These are phyloP conservation scores for Brassica rapa DNA, from an alignment of 345 rosid species.

Conservation along the genomic window DNA sequence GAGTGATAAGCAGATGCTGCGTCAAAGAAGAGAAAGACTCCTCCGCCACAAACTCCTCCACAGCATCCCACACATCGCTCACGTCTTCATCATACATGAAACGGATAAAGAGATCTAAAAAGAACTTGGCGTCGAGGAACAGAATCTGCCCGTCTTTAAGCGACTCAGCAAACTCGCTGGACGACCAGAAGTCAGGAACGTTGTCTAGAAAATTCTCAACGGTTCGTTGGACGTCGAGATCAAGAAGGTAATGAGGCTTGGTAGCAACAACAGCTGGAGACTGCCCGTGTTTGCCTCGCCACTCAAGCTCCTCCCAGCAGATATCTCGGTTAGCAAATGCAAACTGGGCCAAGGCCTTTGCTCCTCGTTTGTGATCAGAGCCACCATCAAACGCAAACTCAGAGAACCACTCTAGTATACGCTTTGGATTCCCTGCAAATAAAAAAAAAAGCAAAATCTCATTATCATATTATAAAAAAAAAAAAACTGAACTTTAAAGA, in stretches of 20 bases:
- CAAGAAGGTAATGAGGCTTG: constrained; percentile 93
- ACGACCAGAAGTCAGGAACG: constrained; percentile 93
- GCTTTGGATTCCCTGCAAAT: constrained; percentile 59
- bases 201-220: constrained; percentile 74
- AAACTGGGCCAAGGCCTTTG: constrained; percentile 85
- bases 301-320: constrained; percentile 97
- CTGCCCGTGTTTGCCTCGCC: constrained; percentile 96
- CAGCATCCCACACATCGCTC: constrained; percentile 67
- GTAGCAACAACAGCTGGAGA: constrained; percentile 96
- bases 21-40: constrained; percentile 66
- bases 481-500: neutral
- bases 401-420: constrained; percentile 71
- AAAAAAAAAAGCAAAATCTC: neutral
- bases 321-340: constrained; percentile 83
- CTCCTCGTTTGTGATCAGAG: constrained; percentile 70
- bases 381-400: constrained; percentile 64
- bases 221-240: constrained; percentile 72
- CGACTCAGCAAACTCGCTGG: constrained; percentile 74
- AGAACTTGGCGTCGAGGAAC: constrained; percentile 62
- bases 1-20: constrained; percentile 68
- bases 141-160: constrained; percentile 82
- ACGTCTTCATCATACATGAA: constrained; percentile 71
- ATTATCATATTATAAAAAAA: neutral
- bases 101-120: constrained; percentile 57
- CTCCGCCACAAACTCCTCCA: constrained; percentile 67